Conservation (phyloP, 2,329 filamentous ascomycete species). For the Trichophyton benhamiae region DNA sequence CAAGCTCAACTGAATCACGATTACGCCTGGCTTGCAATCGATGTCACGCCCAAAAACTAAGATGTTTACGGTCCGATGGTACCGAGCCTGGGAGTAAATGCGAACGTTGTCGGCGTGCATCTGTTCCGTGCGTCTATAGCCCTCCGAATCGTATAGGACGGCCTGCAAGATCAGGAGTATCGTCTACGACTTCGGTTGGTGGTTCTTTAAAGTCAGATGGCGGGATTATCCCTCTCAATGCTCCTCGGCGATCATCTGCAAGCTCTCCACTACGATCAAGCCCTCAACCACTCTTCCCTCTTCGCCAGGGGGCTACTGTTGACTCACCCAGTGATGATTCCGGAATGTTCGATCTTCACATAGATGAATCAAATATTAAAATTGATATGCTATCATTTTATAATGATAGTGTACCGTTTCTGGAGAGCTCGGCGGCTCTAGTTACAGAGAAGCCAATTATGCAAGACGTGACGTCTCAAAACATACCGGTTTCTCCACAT, state of each 20-base stretch:
- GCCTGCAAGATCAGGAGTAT: neutral
- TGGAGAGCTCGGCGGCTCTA: neutral
- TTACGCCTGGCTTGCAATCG: neutral
- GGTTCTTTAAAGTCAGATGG: neutral
- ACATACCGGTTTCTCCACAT: neutral
- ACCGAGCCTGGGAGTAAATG: neutral
- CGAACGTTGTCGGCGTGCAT: neutral
- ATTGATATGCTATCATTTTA: neutral
- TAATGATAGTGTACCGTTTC: neutral
- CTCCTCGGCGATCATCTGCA: neutral
- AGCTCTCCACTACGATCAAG: neutral
- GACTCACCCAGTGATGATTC: neutral
- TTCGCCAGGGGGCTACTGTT: neutral
- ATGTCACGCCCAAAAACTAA: neutral
- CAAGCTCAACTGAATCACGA: neutral
- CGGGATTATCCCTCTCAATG: neutral
- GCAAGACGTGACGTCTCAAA: neutral
- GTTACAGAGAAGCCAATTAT: neutral
- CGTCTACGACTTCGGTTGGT: neutral
- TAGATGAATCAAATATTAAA: neutral
- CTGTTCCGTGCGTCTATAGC: neutral
- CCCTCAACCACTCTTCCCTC: neutral
- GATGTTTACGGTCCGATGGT: neutral
- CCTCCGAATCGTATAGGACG: constrained; percentile 1
- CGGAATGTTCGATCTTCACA: neutral